These are phyloP conservation scores for Pseudomassariella vexata DNA, from an alignment of 2,329 filamentous ascomycete species.

Conservation along the genomic window DNA sequence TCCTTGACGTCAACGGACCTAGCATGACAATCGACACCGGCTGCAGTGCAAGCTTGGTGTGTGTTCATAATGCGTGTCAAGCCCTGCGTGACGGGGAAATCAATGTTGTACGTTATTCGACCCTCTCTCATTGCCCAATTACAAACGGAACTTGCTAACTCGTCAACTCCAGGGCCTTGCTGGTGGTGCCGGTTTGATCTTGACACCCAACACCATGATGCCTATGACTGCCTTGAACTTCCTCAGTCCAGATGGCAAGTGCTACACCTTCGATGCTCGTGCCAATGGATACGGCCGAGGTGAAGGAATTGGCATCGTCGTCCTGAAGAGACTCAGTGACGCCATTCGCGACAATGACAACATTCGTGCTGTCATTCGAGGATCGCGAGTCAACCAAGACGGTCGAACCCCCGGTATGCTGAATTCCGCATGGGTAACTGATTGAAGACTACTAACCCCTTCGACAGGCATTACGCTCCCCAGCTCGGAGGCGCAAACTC, in stretches of 20 bases:
- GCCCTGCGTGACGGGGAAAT: conserved; percentile 27
- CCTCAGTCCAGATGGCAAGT: conserved; percentile 44
- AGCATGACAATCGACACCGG: conserved; percentile 39
- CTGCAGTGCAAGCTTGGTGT: conserved; percentile 37
- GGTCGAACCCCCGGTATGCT: conserved; percentile 45
- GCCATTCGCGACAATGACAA: conserved; percentile 55
- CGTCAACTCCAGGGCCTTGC: conserved; percentile 33
- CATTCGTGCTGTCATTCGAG: conserved; percentile 50
- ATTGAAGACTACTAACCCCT: conserved; percentile 4
- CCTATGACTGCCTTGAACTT: conserved; percentile 51
- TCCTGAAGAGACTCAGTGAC: conserved; percentile 53
- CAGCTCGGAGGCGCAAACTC: conserved; percentile 42
- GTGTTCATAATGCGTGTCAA: conserved; percentile 34
- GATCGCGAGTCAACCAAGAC: conserved; percentile 49
- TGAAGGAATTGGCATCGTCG: conserved; percentile 54
- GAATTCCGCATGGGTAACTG: background rate
- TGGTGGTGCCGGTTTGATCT: conserved; percentile 46
- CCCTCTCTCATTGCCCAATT: conserved; percentile 9
- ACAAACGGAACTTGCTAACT: background rate
- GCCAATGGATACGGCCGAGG: conserved; percentile 61
- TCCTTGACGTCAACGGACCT: conserved; percentile 33
- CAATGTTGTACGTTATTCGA: conserved; percentile 13
- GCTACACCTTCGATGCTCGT: conserved; percentile 48
- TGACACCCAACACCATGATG: conserved; percentile 49
- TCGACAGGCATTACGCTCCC: conserved; percentile 52